Evolutionary conservation across 169 alveolate genomes (phyloP), one percentile per base, ranked within the genome.

Genomic region (Pseudocohnilembus persalinus): DNA sequence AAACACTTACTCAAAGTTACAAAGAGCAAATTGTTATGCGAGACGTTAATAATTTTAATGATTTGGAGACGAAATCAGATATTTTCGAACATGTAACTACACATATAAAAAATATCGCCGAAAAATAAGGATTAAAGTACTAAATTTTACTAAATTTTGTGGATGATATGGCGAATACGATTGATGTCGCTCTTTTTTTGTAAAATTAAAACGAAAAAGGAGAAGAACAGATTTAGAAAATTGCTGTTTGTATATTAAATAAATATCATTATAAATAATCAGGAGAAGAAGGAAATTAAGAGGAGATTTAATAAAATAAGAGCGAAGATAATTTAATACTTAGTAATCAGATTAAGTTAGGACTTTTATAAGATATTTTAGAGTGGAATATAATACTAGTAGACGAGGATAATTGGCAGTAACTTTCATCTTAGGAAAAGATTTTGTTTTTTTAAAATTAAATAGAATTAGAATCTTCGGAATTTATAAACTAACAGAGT

Each of bases 101-200:
- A 33, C 20, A 29, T 25, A 35, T 49, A 49, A 20, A 49, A 49
- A 49, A 49, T 20, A 11, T 11, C 68, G 4, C 20, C 20, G 26
- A 49, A 35, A 73, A 49, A 28, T 35, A 31, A 0, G 31, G 64
- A n/a, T 29, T 79, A 27, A 35, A 79, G 0, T 79, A 49, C 31
- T 30, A 79, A 11, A 31, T 79, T 26, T 31, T 49, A 0, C 75
- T 49, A 79, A 72, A 79, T 64, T 72, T 79, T 29, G 76, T 79
- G 27, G 84, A 79, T 79, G 84, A 79, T 16, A 29, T 79, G 30
- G 29, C 49, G 73, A 79, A 79, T 79, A 64, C 64, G 31, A 63
- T 79, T 26, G 84, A 79, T 79, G 35, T 30, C 49, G 84, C 84
- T 31, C 20, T 79, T 0, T 79, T 35, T 63, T 4, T 79, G 27